Conservation (phyloP, 257 asterid genomes). For the Fraxinus anomala region DNA sequence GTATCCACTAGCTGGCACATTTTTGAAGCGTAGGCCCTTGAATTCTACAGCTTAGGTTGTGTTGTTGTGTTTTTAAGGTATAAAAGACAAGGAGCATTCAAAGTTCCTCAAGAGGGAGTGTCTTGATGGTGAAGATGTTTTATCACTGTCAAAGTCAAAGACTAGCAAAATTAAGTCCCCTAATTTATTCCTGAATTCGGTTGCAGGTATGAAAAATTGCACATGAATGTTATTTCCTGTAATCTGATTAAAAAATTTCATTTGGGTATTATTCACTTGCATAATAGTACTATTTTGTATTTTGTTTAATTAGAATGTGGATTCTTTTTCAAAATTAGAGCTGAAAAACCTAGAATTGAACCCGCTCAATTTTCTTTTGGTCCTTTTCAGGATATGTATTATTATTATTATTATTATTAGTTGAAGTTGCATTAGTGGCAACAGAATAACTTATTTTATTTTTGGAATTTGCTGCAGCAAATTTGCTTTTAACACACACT, state of each 20-base stretch:
- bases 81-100: slow-evolving; percentile 26
- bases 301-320: background rate
- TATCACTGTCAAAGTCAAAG: slow-evolving; percentile 35
- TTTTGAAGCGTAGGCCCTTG: background rate
- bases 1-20: background rate
- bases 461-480: slow-evolving; percentile 42
- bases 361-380: background rate
- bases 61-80: slow-evolving; percentile 21
- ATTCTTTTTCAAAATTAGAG: background rate
- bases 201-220: slow-evolving; percentile 34
- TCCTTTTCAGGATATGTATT: background rate
- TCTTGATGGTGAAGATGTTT: slow-evolving; percentile 27
- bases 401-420: too few relatives aligned
- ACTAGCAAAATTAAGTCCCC: slow-evolving; percentile 35
- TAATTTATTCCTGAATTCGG: slow-evolving; percentile 33
- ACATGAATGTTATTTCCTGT: background rate
- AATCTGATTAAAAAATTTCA: background rate
- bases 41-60: background rate
- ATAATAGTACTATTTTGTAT: background rate
- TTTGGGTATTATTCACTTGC: background rate
- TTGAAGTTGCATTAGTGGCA: slow-evolving; percentile 12
- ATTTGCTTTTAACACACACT: slow-evolving; percentile 48
- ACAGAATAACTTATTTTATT: background rate
- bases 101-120: slow-evolving; percentile 26
- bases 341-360: background rate